Evolutionary conservation across 2,329 filamentous ascomycete species (phyloP).

Genomic region (Pseudocercospora eumusae): DNA sequence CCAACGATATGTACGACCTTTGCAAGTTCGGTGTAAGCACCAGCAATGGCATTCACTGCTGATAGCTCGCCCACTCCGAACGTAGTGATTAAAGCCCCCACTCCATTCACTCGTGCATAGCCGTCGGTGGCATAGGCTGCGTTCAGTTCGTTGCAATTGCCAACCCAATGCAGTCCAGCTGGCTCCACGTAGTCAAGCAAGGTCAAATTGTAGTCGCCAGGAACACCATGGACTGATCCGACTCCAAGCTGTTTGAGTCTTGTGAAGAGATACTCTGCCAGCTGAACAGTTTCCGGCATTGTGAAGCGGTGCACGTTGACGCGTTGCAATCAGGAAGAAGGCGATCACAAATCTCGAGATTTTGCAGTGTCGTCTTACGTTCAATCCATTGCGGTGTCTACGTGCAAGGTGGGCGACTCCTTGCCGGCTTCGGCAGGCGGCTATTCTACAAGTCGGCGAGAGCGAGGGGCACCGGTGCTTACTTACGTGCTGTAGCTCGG

Average conservation of each 20-base stretch:
- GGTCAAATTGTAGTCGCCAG: conserved; percentile 52
- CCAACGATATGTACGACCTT: conserved; percentile 53
- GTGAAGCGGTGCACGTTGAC: neutral
- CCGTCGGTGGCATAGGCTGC: conserved; percentile 51
- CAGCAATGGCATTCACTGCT: conserved; percentile 51
- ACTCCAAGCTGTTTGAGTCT: conserved; percentile 21
- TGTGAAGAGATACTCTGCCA: conserved; percentile 23
- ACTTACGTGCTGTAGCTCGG: neutral
- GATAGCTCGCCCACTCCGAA: conserved; percentile 54
- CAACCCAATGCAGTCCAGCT: conserved; percentile 58
- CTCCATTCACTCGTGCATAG: conserved; percentile 51
- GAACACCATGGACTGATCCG: conserved; percentile 48
- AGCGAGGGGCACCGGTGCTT: no score
- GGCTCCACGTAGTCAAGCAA: conserved; percentile 61
- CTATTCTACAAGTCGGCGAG: neutral
- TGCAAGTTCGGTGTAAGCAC: conserved; percentile 50
- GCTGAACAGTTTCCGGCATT: conserved; percentile 16
- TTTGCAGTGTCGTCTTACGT: neutral
- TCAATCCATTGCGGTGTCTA: no score
- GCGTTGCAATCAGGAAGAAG: neutral
- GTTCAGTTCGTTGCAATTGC: conserved; percentile 64
- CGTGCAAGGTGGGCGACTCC: neutral
- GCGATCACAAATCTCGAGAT: neutral
- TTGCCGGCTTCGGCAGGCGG: neutral
- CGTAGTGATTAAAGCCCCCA: conserved; percentile 50